Percentiles rank a stretch among this genome's conserved stretches.
Conservation (phyloP, 208 protist genomes). For the Phytomonas sp. region DNA sequence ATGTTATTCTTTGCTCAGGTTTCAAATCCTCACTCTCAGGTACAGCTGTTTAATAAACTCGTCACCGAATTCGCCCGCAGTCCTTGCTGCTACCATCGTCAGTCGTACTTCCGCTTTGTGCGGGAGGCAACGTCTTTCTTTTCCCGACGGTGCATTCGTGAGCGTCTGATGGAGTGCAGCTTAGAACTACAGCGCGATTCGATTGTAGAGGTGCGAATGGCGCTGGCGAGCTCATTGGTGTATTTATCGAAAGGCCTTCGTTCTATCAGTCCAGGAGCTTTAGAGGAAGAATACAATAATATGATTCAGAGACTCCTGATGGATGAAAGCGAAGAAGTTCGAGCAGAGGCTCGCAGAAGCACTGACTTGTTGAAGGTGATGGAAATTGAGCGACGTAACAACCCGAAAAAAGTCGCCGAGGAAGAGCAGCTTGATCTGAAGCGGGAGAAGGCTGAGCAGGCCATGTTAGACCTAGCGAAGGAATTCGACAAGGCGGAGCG, state of each 20-base stretch:
- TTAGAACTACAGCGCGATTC: slow-evolving; percentile 74
- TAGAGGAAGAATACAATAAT: slow-evolving; percentile 64
- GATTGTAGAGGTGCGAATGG: slow-evolving; percentile 61
- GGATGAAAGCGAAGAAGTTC: slow-evolving; percentile 65
- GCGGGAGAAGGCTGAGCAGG: slow-evolving; percentile 59
- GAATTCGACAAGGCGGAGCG: slow-evolving; percentile 84
- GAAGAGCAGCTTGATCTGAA: slow-evolving; percentile 48
- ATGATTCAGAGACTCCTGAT: slow-evolving; percentile 67
- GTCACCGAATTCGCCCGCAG: slow-evolving; percentile 79
- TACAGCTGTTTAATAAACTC: slow-evolving; percentile 73
- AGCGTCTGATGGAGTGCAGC: slow-evolving; percentile 71
- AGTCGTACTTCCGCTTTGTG: slow-evolving; percentile 61
- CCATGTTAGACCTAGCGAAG: slow-evolving; percentile 78
- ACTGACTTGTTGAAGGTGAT: slow-evolving; percentile 23
- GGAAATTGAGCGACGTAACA: slow-evolving; percentile 20
- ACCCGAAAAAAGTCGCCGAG: slow-evolving; percentile 13
- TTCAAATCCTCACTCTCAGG: slow-evolving; percentile 35
- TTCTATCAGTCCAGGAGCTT: slow-evolving; percentile 18
- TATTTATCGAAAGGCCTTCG: slow-evolving; percentile 41
- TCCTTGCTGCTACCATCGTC: slow-evolving; percentile 54
- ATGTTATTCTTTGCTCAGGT: slow-evolving; percentile 35
- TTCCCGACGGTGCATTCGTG: slow-evolving; percentile 72
- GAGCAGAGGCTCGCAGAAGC: slow-evolving; percentile 24
- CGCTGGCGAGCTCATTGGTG: slow-evolving; percentile 43
- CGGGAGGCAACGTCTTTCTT: slow-evolving; percentile 45